Evolutionary conservation across 2,329 filamentous ascomycete species (phyloP), one percentile per base, ranked within the genome.

Genomic region (Pleomassaria siparia): DNA sequence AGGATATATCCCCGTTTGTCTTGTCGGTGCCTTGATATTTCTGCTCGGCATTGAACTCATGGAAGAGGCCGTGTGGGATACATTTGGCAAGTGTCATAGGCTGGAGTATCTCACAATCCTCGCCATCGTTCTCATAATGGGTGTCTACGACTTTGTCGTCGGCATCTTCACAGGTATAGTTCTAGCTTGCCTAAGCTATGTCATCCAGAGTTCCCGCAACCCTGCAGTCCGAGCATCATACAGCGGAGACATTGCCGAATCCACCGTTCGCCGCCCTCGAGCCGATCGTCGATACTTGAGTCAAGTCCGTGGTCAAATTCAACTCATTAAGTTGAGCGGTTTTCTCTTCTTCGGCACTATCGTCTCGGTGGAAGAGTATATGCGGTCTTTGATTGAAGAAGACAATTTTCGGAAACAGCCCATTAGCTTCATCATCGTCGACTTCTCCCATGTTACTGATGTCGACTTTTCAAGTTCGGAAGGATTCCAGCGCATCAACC

Each of bases 281-380:
- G 85, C 91, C 3, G 94, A 99, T 60, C 86, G 91, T 50, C 84
- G 88, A 49, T 99, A 94, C 64, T 76, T 99, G 3, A 85, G 86
- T 51, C 82, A 92, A 55, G 91, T 94, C 13, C 91, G 92, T 2
- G 81, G 83, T 25, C 94, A 99, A 67, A 94, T 95, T 26, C 87
- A 89, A 49, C 85, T 97, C 41, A 87, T 95, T 62, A 97, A 97
- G 70, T 80, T 99, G 13, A 87, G 88, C 0, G 92, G 94, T 0
- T 97, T 92, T 64, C 81, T 99, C n/a, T 99, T 99, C 77, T 99
- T 99, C 59, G 94, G 94, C 13, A 97, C 91, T 2, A 96, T 99
- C 55, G 92, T 96, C 44, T 90, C 89, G 40, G 92, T 99, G 0
- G 94, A 99, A 70, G 88, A 89, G 53, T 87, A 87, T 54, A 91